phyloP scores from a whole-genome alignment of 768 basidiomycete genomes.

The Russula olivacea region DNA sequence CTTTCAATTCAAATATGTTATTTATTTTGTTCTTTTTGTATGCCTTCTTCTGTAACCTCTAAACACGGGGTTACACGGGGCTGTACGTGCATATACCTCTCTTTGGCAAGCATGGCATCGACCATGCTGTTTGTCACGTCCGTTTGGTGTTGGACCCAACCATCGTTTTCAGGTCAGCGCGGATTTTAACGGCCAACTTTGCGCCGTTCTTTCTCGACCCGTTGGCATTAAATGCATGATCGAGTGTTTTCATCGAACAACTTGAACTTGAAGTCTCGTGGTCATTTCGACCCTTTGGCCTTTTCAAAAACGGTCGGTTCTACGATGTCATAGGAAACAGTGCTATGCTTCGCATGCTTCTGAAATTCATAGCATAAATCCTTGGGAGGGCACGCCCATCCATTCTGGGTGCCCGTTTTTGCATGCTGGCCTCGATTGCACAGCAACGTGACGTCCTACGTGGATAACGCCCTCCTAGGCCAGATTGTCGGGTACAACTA shows the following conservation, averaged over 20 bases:
- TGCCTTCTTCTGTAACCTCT: too few relatives aligned
- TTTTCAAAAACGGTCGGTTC: slow-evolving; percentile 8
- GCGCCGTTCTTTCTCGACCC: slow-evolving; percentile 21
- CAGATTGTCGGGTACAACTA: background rate
- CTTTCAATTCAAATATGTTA: too few relatives aligned
- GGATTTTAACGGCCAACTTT: background rate
- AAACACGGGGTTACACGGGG: too few relatives aligned
- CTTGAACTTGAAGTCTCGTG: slow-evolving; percentile 13
- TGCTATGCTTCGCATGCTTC: slow-evolving; percentile 19
- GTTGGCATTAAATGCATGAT: slow-evolving; percentile 20
- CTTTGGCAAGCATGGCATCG: too few relatives aligned
- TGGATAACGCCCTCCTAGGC: slow-evolving; percentile 14
- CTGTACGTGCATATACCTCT: too few relatives aligned
- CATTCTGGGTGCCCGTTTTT: slow-evolving; percentile 16
- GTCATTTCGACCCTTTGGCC: slow-evolving; percentile 10
- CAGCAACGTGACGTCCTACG: slow-evolving; percentile 22
- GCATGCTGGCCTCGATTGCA: slow-evolving; percentile 18
- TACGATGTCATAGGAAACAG: slow-evolving; percentile 15
- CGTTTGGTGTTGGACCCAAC: too few relatives aligned
- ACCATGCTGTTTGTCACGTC: too few relatives aligned
- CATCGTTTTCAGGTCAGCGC: too few relatives aligned
- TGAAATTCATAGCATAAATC: slow-evolving; percentile 20
- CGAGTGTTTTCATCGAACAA: slow-evolving; percentile 15
- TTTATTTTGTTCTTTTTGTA: too few relatives aligned
- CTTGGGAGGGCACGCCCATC: slow-evolving; percentile 15